Percentiles rank a stretch among this genome's conserved stretches.
Conservation (phyloP, 495 filamentous ascomycete genomes). For the Niebla homalea region DNA sequence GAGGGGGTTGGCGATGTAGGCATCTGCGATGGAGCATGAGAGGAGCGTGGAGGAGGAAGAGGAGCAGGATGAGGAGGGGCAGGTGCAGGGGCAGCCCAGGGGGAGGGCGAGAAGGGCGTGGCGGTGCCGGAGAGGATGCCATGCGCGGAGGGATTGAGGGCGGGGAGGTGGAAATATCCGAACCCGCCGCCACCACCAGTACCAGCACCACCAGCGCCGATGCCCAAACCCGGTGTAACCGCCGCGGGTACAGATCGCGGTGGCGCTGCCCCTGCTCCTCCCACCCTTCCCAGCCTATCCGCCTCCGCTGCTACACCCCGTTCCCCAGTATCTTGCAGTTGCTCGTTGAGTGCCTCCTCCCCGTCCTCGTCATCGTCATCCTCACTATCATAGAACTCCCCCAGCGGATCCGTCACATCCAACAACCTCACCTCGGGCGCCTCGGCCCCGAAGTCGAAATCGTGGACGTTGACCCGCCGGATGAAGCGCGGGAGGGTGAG, state of each 20-base stretch:
- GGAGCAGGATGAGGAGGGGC: slow-evolving; percentile 23
- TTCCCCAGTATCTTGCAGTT: too few species aligned
- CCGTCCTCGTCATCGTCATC: slow-evolving; percentile 30
- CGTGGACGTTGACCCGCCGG: slow-evolving; percentile 84
- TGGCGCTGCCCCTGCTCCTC: too few species aligned
- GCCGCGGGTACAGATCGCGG: too few species aligned
- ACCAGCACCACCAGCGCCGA: too few species aligned
- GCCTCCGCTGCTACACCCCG: too few species aligned
- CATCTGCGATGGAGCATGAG: neutral
- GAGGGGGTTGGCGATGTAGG: neutral
- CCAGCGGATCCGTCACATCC: slow-evolving; percentile 87
- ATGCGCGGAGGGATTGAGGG: slow-evolving; percentile 50
- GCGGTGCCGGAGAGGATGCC: slow-evolving; percentile 67
- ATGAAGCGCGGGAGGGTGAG: slow-evolving; percentile 88
- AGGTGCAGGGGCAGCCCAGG: neutral
- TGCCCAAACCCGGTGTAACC: too few species aligned
- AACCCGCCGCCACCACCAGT: slow-evolving; percentile 81
- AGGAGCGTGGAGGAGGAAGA: slow-evolving; percentile 27
- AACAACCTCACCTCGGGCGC: slow-evolving; percentile 81
- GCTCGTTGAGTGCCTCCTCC: slow-evolving; percentile 7
- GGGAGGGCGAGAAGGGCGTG: slow-evolving; percentile 35
- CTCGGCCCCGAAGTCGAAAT: slow-evolving; percentile 80
- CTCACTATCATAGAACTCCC: slow-evolving; percentile 83
- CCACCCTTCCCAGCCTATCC: too few species aligned
- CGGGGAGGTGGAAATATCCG: slow-evolving; percentile 81